Evolutionary conservation across 169 alveolate species (phyloP), one percentile per base, ranked within the genome.

Genomic region (Nephromyces sp.): DNA sequence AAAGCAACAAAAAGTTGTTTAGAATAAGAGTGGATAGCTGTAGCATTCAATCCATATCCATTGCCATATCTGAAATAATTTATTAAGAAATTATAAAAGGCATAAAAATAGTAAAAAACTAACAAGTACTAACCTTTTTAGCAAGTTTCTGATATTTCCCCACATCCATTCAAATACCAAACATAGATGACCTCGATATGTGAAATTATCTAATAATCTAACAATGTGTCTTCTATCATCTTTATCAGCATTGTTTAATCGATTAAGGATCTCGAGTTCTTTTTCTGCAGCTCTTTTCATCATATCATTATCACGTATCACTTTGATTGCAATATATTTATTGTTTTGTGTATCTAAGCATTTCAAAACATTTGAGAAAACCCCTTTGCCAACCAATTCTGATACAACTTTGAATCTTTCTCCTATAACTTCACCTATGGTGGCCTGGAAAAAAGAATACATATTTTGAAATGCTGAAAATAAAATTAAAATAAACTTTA

Each of bases 211-310:
- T 32, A 87, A 80, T 24, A 87, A 84, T 51, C 93, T 87, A 25
- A 92, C 92, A 29, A 92, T 79, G 75, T 90, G 92, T 72, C 71
- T 83, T 83, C 30, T 74, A 64, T 66, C 70, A 15, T 89, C 92
- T 32, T 88, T 88, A 78, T 90, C 94, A 31, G 84, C 70, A 2
- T 85, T 88, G 71, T 87, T 92, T 52, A 92, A 70, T 68, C 79
- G 76, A 29, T 75, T 75, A 31, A 92, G 68, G 6, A 92, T 90
- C n/a, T 76, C 81, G 71, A 88, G 84, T 72, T 92, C 96, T 82
- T 89, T 92, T 80, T 91, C 95, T 6, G 96, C 95, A 0, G 95
- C 94, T 53, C 87, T 78, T 27, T 83, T 72, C 96, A 92, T 92
- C 94, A 92, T 92, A 66, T 92, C 95, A 63, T 92, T 92, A 51